Conservation (phyloP, 768 basidiomycete species). For the Hypholoma fasciculare region DNA sequence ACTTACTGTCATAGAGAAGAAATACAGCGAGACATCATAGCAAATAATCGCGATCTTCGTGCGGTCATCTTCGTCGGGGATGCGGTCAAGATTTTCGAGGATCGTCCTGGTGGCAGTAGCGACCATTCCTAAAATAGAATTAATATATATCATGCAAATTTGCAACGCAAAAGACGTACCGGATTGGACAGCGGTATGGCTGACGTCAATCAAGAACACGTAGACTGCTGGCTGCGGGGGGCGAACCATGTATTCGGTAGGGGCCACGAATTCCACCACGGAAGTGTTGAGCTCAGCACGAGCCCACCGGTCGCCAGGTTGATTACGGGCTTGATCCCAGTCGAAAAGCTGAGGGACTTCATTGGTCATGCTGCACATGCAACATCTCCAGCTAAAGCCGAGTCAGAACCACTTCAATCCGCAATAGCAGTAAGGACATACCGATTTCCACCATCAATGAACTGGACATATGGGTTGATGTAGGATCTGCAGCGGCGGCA, state of each 20-base stretch:
- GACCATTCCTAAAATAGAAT: slow-evolving; percentile 75
- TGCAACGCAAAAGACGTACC: slow-evolving; percentile 43
- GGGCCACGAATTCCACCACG: slow-evolving; percentile 96
- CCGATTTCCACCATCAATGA: slow-evolving; percentile 97
- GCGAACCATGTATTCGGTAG: slow-evolving; percentile 99
- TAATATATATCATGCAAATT: background rate
- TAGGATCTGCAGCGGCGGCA: slow-evolving; percentile 96
- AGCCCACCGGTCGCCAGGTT: slow-evolving; percentile 93
- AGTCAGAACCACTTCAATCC: background rate
- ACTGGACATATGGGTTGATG: slow-evolving; percentile 97
- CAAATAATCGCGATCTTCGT: slow-evolving; percentile 93
- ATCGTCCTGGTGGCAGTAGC: slow-evolving; percentile 97
- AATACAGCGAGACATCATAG: slow-evolving; percentile 91
- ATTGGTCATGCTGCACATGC: slow-evolving; percentile 98
- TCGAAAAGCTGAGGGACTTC: slow-evolving; percentile 98
- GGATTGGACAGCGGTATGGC: slow-evolving; percentile 87
- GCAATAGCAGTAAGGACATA: slow-evolving; percentile 24
- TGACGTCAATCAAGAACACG: slow-evolving; percentile 96
- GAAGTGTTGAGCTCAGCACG: slow-evolving; percentile 92
- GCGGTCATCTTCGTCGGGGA: slow-evolving; percentile 92
- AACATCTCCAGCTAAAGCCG: slow-evolving; percentile 85
- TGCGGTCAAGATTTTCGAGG: slow-evolving; percentile 90
- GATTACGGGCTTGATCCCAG: slow-evolving; percentile 93
- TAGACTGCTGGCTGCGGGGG: slow-evolving; percentile 98
- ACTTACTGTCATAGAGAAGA: slow-evolving; percentile 90